phyloP scores from a whole-genome alignment of 2,329 filamentous ascomycete species.

The Rhinocladiella similis region DNA sequence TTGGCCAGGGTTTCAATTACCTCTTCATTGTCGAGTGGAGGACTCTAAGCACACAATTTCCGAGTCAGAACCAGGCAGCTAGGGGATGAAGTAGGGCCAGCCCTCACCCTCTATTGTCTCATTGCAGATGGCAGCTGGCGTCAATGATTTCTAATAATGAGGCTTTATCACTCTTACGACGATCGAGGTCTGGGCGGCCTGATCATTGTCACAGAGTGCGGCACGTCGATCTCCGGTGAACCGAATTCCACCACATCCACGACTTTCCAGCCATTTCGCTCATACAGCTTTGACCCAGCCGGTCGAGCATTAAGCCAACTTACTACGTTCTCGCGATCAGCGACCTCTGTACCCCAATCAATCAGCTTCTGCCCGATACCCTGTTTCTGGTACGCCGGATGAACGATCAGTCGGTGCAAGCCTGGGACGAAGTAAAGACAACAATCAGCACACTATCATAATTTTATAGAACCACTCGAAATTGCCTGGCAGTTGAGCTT shows the following conservation, averaged over 20 bases:
- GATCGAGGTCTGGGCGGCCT: constrained; percentile 6
- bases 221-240: constrained; percentile 11
- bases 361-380: constrained; percentile 25
- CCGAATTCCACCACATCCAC: constrained; percentile 10
- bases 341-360: constrained; percentile 21
- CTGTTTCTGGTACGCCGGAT: constrained; percentile 22
- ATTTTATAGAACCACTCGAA: no score
- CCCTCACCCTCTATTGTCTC: no score
- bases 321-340: constrained; percentile 25
- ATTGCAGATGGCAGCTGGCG: not conserved
- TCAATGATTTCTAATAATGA: not conserved
- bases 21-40: no score
- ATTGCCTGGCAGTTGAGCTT: no score
- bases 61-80: no score
- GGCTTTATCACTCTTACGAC: not conserved
- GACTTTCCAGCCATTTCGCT: constrained; percentile 19
- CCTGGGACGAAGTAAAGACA: constrained; percentile 4
- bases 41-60: no score
- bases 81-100: no score
- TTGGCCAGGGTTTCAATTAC: no score
- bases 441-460: not conserved
- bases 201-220: constrained; percentile 19
- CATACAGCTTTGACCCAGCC: constrained; percentile 22
- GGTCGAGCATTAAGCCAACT: constrained; percentile 23
- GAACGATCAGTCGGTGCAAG: constrained; percentile 22